Conservation (phyloP, 345 rosid genomes). For the Acer negundo region DNA sequence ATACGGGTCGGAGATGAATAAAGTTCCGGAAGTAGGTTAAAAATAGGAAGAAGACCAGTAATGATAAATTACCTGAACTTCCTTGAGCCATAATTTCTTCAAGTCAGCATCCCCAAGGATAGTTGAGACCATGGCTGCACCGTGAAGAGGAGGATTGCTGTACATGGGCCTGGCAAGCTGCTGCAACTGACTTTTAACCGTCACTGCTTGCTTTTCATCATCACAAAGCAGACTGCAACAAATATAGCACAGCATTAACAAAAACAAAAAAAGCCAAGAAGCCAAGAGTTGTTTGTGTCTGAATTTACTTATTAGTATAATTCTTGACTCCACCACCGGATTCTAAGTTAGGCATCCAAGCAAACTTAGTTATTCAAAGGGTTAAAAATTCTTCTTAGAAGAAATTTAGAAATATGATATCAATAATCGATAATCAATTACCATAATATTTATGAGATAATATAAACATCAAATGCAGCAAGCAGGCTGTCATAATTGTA, state of each 20-base stretch:
- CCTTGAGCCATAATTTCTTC: constrained; percentile 87
- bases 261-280: not conserved
- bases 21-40: not conserved
- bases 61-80: constrained; percentile 69
- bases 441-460: not conserved
- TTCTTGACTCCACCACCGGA: not conserved
- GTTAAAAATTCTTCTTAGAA: not conserved
- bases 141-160: constrained; percentile 95
- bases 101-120: constrained; percentile 76
- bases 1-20: not conserved
- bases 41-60: not conserved
- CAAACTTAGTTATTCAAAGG: not conserved
- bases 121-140: constrained; percentile 79
- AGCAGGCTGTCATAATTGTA: not conserved
- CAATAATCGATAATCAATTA: not conserved
- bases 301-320: not conserved
- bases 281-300: too few relatives aligned
- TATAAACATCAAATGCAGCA: not conserved
- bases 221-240: constrained; percentile 78
- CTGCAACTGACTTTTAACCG: constrained; percentile 95
- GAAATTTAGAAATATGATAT: not conserved
- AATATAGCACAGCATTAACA: constrained; percentile 3
- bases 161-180: constrained; percentile 98
- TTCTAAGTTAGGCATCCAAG: not conserved
- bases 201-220: constrained; percentile 75